Evolutionary conservation across 1,139 yeast species (phyloP), one percentile per base, ranked within the genome.

Genomic region (Yamadazyma kanchanaburiensis): DNA sequence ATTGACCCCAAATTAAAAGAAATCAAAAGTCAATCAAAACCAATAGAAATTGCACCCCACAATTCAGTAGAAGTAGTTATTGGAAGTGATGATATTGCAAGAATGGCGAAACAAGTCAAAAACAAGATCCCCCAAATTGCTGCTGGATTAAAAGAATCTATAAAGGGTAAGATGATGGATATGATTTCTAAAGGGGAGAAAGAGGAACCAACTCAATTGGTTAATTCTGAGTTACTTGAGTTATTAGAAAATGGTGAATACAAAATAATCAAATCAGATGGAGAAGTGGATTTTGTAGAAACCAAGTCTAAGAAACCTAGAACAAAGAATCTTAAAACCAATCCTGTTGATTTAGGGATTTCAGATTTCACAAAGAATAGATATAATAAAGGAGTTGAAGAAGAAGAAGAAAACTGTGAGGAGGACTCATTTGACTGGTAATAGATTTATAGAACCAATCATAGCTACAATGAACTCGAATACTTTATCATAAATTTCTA

Each of bases 131-230:
- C 58, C 4, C 45, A 46, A 24, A 39, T 46, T 12, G 51, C 49
- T 21, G 30, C 40, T 7, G 39, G 38, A 12, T 28, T 51, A 26
- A 47, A 48, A 27, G 35, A 68, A 60, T 63, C 68, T 47, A 64
- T 70, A 10, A 69, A 67, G 55, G 65, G 51, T 27, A 48, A 45
- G 42, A 21, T 40, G 4, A 30, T 37, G 10, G 22, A 34, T 17
- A 26, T 21, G 24, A 14, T 36, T 30, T 21, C 21, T 25, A 14
- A 30, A n/a, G n/a, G n/a, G n/a, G n/a, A n/a, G n/a, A n/a, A n/a
- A n/a, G n/a, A n/a, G n/a, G n/a, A n/a, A n/a, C n/a, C n/a, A n/a
- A n/a, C n/a, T n/a, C n/a, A n/a, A n/a, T n/a, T n/a, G n/a, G n/a
- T n/a, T n/a, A 27, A 31, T 12, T 30, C 31, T 3, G 35, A 32